These are phyloP conservation scores for Diaporthe ilicicola DNA, from an alignment of 2,329 filamentous ascomycete genomes.

Conservation along the genomic window DNA sequence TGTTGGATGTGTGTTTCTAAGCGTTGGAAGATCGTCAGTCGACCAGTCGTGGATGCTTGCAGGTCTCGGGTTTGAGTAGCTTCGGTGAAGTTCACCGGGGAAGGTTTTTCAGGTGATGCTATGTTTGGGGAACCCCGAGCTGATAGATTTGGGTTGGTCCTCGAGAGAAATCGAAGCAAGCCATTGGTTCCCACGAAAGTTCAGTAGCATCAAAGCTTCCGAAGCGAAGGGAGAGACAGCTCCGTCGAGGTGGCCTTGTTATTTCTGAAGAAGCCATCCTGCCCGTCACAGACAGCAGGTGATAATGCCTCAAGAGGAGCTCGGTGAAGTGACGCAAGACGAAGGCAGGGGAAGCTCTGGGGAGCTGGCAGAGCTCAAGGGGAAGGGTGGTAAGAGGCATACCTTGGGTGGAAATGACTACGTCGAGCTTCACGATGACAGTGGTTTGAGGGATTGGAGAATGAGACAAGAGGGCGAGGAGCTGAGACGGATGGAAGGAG, in stretches of 20 bases:
- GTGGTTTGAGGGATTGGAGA: constrained; percentile 14
- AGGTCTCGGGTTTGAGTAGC: background rate
- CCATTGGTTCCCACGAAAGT: background rate
- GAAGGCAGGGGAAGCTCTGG: background rate
- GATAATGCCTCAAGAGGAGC: constrained; percentile 32
- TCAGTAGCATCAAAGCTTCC: background rate
- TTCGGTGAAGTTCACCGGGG: background rate
- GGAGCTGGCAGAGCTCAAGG: background rate
- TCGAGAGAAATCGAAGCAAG: background rate
- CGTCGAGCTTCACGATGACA: constrained; percentile 27
- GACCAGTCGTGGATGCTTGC: background rate
- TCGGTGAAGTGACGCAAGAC: constrained; percentile 11
- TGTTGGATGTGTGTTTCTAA: constrained; percentile 57
- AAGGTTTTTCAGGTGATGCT: background rate
- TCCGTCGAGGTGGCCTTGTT: background rate
- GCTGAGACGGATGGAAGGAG: constrained; percentile 5
- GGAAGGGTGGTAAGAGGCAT: background rate
- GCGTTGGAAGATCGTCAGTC: constrained; percentile 1
- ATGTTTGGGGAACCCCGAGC: background rate
- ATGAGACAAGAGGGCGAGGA: constrained; percentile 17
- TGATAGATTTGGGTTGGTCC: background rate
- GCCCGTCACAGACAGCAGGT: background rate
- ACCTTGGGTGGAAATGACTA: constrained; percentile 27
- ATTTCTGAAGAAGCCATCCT: background rate
- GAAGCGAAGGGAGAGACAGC: background rate